Evolutionary conservation across 805 yeast genomes (phyloP).

Genomic region (Candida lessepsii): DNA sequence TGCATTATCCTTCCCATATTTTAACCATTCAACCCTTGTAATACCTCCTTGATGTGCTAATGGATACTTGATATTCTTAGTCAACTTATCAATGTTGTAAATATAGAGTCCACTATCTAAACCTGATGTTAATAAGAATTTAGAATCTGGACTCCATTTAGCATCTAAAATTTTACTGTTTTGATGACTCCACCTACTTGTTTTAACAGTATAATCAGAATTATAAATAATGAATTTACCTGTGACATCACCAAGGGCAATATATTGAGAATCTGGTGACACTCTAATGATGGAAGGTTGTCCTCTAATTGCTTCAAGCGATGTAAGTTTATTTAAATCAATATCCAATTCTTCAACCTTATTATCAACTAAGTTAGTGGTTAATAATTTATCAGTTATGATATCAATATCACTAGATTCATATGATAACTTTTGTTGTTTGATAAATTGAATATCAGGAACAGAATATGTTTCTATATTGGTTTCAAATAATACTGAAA

Average conservation of each 20-base stretch:
- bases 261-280: constrained; percentile 64
- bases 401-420: constrained; percentile 25
- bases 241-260: constrained; percentile 83
- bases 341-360: constrained; percentile 28
- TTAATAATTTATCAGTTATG: constrained; percentile 23
- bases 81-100: constrained; percentile 77
- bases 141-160: constrained; percentile 74
- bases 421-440: constrained; percentile 21
- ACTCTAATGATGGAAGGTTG: constrained; percentile 52
- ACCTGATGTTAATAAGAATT: constrained; percentile 74
- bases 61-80: constrained; percentile 66
- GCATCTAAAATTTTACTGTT: constrained; percentile 77
- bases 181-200: constrained; percentile 96
- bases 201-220: constrained; percentile 55
- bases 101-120: constrained; percentile 79
- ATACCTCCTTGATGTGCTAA: constrained; percentile 92
- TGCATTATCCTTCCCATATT: constrained; percentile 30
- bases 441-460: constrained; percentile 12
- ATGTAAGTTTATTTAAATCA: constrained; percentile 46
- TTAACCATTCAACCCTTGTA: constrained; percentile 68
- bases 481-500: constrained; percentile 32
- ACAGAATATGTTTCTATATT: constrained; percentile 24
- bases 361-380: constrained; percentile 31
- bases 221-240: constrained; percentile 84
- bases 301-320: constrained; percentile 26